Evolutionary conservation across 2,329 filamentous ascomycete genomes (phyloP).

Genomic region (Paracamarosporium sp.): DNA sequence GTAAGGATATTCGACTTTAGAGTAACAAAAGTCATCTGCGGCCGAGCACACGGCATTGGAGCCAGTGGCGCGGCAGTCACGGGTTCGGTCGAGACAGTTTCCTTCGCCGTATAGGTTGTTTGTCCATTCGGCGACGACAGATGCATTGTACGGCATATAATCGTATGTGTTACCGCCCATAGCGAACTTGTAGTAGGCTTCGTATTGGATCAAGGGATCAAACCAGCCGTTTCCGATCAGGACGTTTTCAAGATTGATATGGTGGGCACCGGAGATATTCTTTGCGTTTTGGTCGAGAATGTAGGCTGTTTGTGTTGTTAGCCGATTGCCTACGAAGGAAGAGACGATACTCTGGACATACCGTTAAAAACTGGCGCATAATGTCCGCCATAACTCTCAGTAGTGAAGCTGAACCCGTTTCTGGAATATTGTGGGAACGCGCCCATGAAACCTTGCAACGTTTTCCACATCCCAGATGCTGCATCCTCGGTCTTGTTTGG

Average conservation of each 20-base stretch:
- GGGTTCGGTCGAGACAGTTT: conserved; percentile 66
- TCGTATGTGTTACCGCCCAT: conserved; percentile 65
- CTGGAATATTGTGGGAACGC: conserved; percentile 59
- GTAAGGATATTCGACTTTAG: conserved; percentile 60
- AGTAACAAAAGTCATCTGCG: conserved; percentile 64
- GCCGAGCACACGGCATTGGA: conserved; percentile 58
- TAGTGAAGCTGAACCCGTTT: conserved; percentile 61
- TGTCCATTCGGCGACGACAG: conserved; percentile 59
- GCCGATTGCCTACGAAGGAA: conserved; percentile 39
- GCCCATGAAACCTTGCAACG: conserved; percentile 68
- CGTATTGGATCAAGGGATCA: conserved; percentile 63
- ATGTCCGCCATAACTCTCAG: conserved; percentile 65
- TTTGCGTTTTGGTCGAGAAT: conserved; percentile 56
- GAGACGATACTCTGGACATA: conserved; percentile 39
- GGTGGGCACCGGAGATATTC: conserved; percentile 51
- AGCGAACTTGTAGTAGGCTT: conserved; percentile 65
- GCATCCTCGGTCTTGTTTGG: conserved; percentile 61
- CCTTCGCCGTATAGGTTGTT: conserved; percentile 67
- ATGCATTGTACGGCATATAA: conserved; percentile 59
- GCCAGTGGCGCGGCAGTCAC: conserved; percentile 61
- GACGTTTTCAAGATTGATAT: conserved; percentile 59
- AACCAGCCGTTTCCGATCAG: conserved; percentile 67
- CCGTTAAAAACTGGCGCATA: conserved; percentile 63
- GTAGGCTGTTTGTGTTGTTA: conserved; percentile 38
- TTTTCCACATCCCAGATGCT: conserved; percentile 67